A percentile compares a stretch with the other conserved stretches of the same genome.
Conservation (phyloP, 2,329 filamentous ascomycete species). For the Cladosporium sp. region DNA sequence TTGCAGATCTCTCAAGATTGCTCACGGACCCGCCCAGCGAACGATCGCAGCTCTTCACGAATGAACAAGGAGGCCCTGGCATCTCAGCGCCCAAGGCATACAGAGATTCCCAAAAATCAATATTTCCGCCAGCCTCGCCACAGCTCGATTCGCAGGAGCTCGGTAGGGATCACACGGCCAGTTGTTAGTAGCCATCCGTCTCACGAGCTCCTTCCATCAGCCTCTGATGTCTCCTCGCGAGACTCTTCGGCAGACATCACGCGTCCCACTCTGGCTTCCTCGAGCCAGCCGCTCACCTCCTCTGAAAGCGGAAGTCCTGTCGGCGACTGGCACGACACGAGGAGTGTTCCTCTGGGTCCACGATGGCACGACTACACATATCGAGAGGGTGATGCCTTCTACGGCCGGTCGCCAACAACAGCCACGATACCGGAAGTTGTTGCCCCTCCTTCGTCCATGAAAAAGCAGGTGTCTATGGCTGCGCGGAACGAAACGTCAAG, state of each 20-base stretch:
- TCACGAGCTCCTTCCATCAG: neutral
- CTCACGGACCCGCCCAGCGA: neutral
- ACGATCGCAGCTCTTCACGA: neutral
- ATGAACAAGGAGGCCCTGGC: neutral
- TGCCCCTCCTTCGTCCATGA: too few species aligned
- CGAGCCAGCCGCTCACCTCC: neutral
- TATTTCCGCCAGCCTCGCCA: slow-evolving; percentile 8
- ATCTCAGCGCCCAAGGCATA: neutral
- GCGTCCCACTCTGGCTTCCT: neutral
- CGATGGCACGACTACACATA: slow-evolving; percentile 9
- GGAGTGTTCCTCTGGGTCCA: neutral
- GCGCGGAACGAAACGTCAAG: neutral
- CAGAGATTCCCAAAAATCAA: neutral
- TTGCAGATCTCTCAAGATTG: neutral
- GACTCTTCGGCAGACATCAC: neutral
- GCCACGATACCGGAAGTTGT: neutral
- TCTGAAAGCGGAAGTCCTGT: neutral
- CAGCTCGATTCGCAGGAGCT: neutral
- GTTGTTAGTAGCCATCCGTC: neutral
- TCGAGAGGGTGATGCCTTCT: slow-evolving; percentile 4
- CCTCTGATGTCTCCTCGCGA: neutral
- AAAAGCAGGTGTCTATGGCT: neutral
- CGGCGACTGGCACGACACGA: slow-evolving; percentile 4
- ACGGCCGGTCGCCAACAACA: neutral
- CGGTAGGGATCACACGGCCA: neutral